These are phyloP conservation scores for Globisporangium camurandrum DNA, from an alignment of 352 stramenopile species.

Conservation along the genomic window DNA sequence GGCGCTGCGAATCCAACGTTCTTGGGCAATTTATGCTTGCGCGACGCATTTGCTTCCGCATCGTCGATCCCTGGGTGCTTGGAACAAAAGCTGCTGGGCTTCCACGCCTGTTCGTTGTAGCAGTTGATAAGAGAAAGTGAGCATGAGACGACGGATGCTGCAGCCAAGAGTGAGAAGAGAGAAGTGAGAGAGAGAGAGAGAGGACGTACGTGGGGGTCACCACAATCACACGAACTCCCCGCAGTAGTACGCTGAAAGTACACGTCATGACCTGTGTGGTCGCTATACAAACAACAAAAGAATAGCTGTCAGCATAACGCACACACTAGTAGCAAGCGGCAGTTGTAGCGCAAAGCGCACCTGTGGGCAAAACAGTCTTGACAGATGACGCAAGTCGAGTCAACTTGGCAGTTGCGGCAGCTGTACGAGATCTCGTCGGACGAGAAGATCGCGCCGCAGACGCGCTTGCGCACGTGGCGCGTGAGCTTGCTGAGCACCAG, in stretches of 20 bases:
- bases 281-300: no score
- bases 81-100: conserved; percentile 67
- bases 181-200: not conserved
- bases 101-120: conserved; percentile 73
- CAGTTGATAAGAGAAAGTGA: no score
- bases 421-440: conserved; percentile 85
- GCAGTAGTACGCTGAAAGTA: conserved; percentile 85
- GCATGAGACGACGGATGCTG: no score
- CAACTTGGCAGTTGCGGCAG: conserved; percentile 81
- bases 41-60: conserved; percentile 17
- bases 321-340: not conserved
- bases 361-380: conserved; percentile 82
- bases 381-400: conserved; percentile 82
- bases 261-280: conserved; percentile 76
- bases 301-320: no score
- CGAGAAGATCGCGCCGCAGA: conserved; percentile 80
- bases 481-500: conserved; percentile 63
- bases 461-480: conserved; percentile 50
- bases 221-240: conserved; percentile 82
- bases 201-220: conserved; percentile 59
- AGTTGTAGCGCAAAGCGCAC: conserved; percentile 17
- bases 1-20: conserved; percentile 37
- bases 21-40: conserved; percentile 65
- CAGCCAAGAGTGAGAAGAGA: not conserved
- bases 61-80: conserved; percentile 58